Evolutionary conservation across 2,329 filamentous ascomycete genomes (phyloP).

Genomic region (Aureobasidium uvarum): DNA sequence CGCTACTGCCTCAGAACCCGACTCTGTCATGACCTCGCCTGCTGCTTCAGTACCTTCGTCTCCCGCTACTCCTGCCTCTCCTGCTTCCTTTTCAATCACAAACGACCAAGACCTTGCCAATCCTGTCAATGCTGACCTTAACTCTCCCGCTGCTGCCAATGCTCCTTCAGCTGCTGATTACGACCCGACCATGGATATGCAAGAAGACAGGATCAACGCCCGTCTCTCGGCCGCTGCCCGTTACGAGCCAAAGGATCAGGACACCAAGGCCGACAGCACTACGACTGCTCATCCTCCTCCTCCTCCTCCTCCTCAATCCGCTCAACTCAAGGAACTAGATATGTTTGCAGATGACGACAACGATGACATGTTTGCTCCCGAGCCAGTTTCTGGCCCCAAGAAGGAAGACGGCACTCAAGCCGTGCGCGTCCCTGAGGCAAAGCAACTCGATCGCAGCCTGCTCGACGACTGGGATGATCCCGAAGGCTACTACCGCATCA

Average conservation of each 20-base stretch:
- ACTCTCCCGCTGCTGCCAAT: slow-evolving; percentile 55
- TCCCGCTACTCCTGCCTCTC: slow-evolving; percentile 43
- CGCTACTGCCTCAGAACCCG: not conserved
- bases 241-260: slow-evolving; percentile 38
- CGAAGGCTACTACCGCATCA: slow-evolving; percentile 95
- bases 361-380: slow-evolving; percentile 89
- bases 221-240: slow-evolving; percentile 26
- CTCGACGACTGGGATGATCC: slow-evolving; percentile 92
- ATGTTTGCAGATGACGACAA: slow-evolving; percentile 67
- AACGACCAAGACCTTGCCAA: slow-evolving; percentile 45
- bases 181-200: slow-evolving; percentile 84
- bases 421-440: slow-evolving; percentile 51
- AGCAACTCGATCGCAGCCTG: slow-evolving; percentile 67
- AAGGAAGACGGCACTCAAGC: slow-evolving; percentile 43
- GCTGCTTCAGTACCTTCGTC: slow-evolving; percentile 54
- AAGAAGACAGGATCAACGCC: slow-evolving; percentile 63
- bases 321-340: slow-evolving; percentile 53
- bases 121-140: slow-evolving; percentile 34
- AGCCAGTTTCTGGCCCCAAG: slow-evolving; percentile 53
- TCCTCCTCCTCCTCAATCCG: slow-evolving; percentile 8
- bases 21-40: slow-evolving; percentile 22
- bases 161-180: slow-evolving; percentile 92
- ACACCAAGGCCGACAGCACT: not conserved
- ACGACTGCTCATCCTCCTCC: not conserved
- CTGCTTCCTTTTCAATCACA: slow-evolving; percentile 42